These are phyloP conservation scores for Cucurbita moschata DNA, from an alignment of 306 rosid genomes.

Conservation along the genomic window DNA sequence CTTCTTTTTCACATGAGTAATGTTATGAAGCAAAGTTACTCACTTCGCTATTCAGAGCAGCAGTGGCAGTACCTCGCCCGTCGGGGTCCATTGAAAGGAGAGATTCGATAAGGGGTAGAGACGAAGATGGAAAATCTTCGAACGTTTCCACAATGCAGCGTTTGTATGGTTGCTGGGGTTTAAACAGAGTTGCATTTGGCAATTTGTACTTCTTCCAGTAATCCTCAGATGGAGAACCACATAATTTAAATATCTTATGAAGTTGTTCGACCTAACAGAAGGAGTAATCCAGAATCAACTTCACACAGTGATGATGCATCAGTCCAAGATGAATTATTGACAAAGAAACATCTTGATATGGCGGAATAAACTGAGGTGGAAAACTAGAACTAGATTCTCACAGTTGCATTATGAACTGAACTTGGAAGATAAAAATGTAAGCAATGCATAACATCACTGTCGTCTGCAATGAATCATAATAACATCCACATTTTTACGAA, in stretches of 20 bases:
- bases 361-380: background rate
- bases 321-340: background rate
- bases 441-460: background rate
- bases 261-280: constrained; percentile 77
- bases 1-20: background rate
- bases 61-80: constrained; percentile 52
- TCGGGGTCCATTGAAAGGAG: constrained; percentile 74
- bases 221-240: constrained; percentile 88
- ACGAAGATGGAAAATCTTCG: constrained; percentile 60
- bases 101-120: constrained; percentile 56
- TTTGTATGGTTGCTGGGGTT: constrained; percentile 78
- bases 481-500: background rate
- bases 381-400: background rate
- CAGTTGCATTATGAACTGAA: background rate
- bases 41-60: constrained; percentile 67
- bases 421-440: background rate
- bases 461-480: background rate
- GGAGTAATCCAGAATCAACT: background rate
- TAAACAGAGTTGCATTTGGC: constrained; percentile 86
- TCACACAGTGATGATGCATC: background rate
- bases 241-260: constrained; percentile 89
- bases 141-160: constrained; percentile 44
- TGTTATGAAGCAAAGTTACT: constrained; percentile 16
- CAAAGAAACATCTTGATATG: background rate
- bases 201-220: constrained; percentile 79